Evolutionary conservation across 352 stramenopile species (phyloP).

Genomic region (Phytophthora brassicae): DNA sequence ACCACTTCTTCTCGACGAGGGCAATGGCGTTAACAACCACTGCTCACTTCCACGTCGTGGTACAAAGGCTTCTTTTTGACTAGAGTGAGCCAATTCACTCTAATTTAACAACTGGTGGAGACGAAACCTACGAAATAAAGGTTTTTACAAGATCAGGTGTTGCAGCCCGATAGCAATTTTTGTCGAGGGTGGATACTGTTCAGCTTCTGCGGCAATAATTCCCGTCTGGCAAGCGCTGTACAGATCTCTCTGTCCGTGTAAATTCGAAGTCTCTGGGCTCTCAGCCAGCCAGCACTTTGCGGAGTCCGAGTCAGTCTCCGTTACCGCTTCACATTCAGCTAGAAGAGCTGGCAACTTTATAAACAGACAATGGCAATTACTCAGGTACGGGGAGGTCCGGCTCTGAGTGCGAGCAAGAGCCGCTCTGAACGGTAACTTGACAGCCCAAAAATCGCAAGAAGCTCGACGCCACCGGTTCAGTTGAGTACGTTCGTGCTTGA

Average conservation of each 20-base stretch:
- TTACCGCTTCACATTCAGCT: constrained; percentile 16
- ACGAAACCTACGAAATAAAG: too few relatives aligned
- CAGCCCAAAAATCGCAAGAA: constrained; percentile 30
- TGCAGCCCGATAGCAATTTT: constrained; percentile 2
- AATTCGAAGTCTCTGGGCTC: too few relatives aligned
- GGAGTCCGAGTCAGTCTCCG: too few relatives aligned
- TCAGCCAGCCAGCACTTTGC: constrained; percentile 7
- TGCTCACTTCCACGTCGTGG: constrained; percentile 18
- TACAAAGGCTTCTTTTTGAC: constrained; percentile 12
- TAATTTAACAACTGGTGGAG: too few relatives aligned
- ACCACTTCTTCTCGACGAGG: too few relatives aligned
- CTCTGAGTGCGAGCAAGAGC: constrained; percentile 25
- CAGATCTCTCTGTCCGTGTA: neutral
- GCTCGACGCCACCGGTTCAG: constrained; percentile 26
- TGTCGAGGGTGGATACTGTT: constrained; percentile 4
- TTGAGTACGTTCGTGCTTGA: constrained; percentile 40
- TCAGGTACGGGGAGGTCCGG: constrained; percentile 7
- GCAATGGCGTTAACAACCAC: too few relatives aligned
- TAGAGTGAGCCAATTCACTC: constrained; percentile 23
- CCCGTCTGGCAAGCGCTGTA: neutral
- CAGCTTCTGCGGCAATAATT: constrained; percentile 13
- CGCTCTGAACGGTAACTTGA: constrained; percentile 39
- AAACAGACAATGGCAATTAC: neutral
- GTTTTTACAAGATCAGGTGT: neutral
- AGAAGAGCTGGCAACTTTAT: constrained; percentile 19